Conservation (phyloP, 257 asterid genomes). For the Fraxinus excelsior region DNA sequence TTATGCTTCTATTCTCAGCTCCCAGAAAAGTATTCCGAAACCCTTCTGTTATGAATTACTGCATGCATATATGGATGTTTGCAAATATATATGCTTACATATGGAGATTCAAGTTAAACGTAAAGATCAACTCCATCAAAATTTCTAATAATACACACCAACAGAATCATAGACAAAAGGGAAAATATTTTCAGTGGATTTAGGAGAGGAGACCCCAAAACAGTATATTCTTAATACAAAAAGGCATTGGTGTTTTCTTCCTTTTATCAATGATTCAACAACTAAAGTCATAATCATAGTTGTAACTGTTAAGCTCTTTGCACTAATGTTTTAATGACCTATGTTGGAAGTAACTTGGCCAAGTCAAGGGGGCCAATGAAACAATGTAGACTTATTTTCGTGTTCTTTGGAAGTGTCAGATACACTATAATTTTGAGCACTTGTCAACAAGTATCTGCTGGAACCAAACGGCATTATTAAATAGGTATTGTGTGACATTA, state of each 20-base stretch:
- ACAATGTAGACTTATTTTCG: not conserved
- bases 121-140: not conserved
- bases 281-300: not conserved
- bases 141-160: not conserved
- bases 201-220: not conserved
- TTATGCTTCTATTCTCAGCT: not conserved
- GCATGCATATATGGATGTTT: not conserved
- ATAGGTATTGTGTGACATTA: not conserved
- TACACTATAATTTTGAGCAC: conserved; percentile 3
- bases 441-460: not conserved
- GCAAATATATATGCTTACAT: not conserved
- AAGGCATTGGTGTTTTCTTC: not conserved
- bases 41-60: too few species aligned
- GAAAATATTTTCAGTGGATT: not conserved
- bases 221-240: not conserved
- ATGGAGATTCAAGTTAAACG: not conserved
- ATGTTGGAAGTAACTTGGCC: not conserved
- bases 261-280: not conserved
- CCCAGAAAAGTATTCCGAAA: too few species aligned
- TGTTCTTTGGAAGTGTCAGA: not conserved
- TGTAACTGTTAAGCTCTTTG: not conserved
- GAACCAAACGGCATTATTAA: conserved; percentile 7
- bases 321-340: not conserved
- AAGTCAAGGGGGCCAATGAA: not conserved
- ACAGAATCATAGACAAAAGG: not conserved